Conservation (phyloP, 805 yeast genomes). For the Kazachstania psychrophila region DNA sequence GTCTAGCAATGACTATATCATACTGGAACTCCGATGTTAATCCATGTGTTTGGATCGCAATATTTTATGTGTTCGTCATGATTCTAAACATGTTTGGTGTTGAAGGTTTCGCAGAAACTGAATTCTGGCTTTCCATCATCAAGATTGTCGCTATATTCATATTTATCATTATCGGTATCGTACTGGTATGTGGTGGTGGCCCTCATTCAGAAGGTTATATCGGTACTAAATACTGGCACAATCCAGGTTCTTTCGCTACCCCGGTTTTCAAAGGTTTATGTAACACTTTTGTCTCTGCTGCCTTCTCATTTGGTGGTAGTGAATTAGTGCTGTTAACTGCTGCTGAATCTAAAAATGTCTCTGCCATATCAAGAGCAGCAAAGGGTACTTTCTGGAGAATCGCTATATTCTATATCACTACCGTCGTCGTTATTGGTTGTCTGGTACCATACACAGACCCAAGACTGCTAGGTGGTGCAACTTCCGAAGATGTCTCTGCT, state of each 20-base stretch:
- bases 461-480: conserved; percentile 40
- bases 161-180: conserved; percentile 43
- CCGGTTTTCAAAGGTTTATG: conserved; percentile 44
- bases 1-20: conserved; percentile 41
- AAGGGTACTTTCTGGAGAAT: conserved; percentile 64
- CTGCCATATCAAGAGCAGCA: conserved; percentile 57
- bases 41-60: conserved; percentile 37
- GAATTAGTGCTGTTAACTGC: conserved; percentile 66
- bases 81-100: conserved; percentile 42
- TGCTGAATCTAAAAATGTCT: conserved; percentile 53
- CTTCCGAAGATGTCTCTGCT: conserved; percentile 37
- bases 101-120: conserved; percentile 43
- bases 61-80: conserved; percentile 36
- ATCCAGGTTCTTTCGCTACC: conserved; percentile 46
- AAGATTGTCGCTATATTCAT: conserved; percentile 41
- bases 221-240: conserved; percentile 33
- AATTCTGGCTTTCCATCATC: conserved; percentile 36
- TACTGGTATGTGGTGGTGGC: conserved; percentile 38
- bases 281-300: conserved; percentile 46
- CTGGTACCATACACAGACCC: conserved; percentile 45
- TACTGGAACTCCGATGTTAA: conserved; percentile 38
- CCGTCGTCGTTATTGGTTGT: conserved; percentile 49
- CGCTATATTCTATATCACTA: conserved; percentile 45
- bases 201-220: conserved; percentile 23
- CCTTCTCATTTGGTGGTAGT: conserved; percentile 65